Base-by-base conservation (phyloP, 1,284 basidiomycete genomes). In the Microbotryum silenes-acaulis region DNA sequence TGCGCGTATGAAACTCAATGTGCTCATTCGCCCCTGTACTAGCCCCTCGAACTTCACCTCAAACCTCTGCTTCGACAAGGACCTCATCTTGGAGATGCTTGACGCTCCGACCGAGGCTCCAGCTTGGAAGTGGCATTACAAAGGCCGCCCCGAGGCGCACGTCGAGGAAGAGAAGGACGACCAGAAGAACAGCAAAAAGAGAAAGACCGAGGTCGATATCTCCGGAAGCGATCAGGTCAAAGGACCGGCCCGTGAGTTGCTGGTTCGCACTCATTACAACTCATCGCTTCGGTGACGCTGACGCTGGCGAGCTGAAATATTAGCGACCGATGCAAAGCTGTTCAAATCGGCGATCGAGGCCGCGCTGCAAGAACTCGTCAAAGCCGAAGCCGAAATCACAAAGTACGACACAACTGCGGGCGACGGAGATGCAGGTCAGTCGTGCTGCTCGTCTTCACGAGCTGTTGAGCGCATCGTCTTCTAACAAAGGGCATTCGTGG, bases 331-430 rank as follows among this genome's bases (percentile, higher is more conserved):
- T 53, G 56, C 68, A 10, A 65, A 68, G 45, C 76, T 74, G 8
- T 89, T 91, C 74, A 75, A 81, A 48, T 72, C 73, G 0, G 80
- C 81, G 9, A 79, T 94, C 57, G 78, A 80, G 69, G 78, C 79
- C 27, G 87, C 88, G 0, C 88, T 87, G 70, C 74, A 83, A 48
- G 83, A 83, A 3, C 77, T 96, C 61, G 82, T 91, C 59, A 77
- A 76, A 9, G 87, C 87, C 9, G 92, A 94, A 75, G 84, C 87
- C 2, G 89, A 92, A 68, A 90, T 97, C 63, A 96, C 92, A 6
- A 78, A 81, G 37, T 88, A 89, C 83, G 92, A 97, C 75, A 86
- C 82, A 66, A 86, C 89, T 58, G 85, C 85, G 5, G 83, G 84
- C 8, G 83, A 85, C 70, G 83, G 71, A 16, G 67, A 69, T 21